Conservation (phyloP, 2,329 filamentous ascomycete genomes). For the Nannizziopsis barbatae region DNA sequence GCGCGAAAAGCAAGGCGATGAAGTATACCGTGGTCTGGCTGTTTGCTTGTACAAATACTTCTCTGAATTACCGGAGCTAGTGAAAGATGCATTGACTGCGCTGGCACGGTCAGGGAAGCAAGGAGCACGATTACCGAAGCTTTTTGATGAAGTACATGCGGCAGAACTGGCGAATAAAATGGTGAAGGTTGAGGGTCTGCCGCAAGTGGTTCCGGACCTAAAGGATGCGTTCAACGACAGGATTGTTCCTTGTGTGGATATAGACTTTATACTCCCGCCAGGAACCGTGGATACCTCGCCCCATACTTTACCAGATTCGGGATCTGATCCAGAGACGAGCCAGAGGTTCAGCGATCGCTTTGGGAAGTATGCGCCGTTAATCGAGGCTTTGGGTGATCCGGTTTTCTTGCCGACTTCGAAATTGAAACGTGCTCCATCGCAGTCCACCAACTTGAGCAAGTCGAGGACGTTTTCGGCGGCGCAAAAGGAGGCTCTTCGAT, state of each 20-base stretch:
- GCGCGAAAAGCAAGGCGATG: constrained; percentile 89
- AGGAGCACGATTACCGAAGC: constrained; percentile 52
- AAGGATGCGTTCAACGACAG: constrained; percentile 68
- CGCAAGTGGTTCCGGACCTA: constrained; percentile 61
- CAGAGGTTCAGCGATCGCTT: constrained; percentile 57
- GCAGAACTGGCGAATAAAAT: constrained; percentile 80
- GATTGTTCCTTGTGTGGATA: constrained; percentile 70
- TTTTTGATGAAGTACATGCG: constrained; percentile 87
- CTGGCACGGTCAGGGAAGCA: constrained; percentile 43
- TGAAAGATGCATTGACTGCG: constrained; percentile 58
- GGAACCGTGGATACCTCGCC: constrained; percentile 57
- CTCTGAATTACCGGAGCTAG: constrained; percentile 64
- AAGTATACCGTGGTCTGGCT: constrained; percentile 78
- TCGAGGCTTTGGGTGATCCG: constrained; percentile 70
- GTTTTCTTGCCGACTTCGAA: constrained; percentile 79
- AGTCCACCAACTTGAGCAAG: constrained; percentile 67
- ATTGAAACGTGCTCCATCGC: constrained; percentile 74
- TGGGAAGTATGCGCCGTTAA: constrained; percentile 62
- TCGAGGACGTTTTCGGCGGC: constrained; percentile 66
- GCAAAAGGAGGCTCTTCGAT: constrained; percentile 72
- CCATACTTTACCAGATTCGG: constrained; percentile 46
- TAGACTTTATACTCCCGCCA: constrained; percentile 75
- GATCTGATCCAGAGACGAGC: constrained; percentile 56
- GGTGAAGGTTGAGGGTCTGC: constrained; percentile 65
- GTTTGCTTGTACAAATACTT: constrained; percentile 95